phyloP scores from a whole-genome alignment of 495 filamentous ascomycete genomes.

The Neurospora tetraspora region DNA sequence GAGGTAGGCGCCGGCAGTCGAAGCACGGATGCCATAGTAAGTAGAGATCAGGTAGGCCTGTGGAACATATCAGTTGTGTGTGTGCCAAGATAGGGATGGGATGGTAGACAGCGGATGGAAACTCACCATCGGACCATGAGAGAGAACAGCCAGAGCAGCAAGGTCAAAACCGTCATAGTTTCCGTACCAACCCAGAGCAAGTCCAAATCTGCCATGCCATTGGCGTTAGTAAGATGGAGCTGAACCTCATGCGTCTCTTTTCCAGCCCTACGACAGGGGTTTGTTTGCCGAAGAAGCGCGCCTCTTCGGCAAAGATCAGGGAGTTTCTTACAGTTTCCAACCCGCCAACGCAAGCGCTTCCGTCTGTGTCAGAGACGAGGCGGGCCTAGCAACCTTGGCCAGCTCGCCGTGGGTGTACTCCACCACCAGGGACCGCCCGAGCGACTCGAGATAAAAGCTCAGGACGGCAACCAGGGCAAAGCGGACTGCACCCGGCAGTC shows the following conservation, averaged over 20 bases:
- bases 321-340: conserved; percentile 49
- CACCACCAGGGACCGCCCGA: conserved; percentile 46
- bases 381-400: conserved; percentile 46
- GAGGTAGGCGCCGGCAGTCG: conserved; percentile 46
- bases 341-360: conserved; percentile 50
- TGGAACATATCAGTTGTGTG: conserved; percentile 10
- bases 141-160: conserved; percentile 54
- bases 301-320: not conserved
- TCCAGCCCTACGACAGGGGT: conserved; percentile 11
- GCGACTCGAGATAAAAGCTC: conserved; percentile 49
- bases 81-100: not conserved
- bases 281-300: not conserved
- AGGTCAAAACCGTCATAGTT: conserved; percentile 67
- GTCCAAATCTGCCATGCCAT: conserved; percentile 41
- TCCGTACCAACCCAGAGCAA: conserved; percentile 60
- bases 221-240: conserved; percentile 20
- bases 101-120: not conserved
- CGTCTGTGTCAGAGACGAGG: conserved; percentile 48
- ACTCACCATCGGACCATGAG: conserved; percentile 57
- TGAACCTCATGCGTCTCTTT: conserved; percentile 8
- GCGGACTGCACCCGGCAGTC: conserved; percentile 43
- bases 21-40: conserved; percentile 60
- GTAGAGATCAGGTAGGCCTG: conserved; percentile 55
- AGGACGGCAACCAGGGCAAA: conserved; percentile 55
- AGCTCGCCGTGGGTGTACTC: conserved; percentile 45